A percentile compares a stretch with the other conserved stretches of the same genome.
Evolutionary conservation across 345 rosid genomes (phyloP).

Genomic region (Rhizophora apiculata): DNA sequence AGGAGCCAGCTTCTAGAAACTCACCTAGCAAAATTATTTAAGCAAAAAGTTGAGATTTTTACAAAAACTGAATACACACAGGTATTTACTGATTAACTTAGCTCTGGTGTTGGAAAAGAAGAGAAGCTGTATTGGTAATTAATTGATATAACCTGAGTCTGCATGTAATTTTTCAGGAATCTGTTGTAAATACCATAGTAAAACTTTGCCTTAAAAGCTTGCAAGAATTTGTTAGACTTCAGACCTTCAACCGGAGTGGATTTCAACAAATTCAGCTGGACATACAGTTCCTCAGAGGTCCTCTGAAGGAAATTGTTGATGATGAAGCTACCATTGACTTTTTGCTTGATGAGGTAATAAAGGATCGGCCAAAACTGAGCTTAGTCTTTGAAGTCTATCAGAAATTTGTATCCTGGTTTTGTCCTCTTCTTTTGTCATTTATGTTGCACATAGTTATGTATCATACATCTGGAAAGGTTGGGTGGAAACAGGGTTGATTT

Average conservation of each 20-base stretch:
- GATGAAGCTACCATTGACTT: slow-evolving; percentile 91
- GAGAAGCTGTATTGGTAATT: slow-evolving; percentile 3
- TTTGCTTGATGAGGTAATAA: slow-evolving; percentile 86
- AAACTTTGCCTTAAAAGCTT: slow-evolving; percentile 88
- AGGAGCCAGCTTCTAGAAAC: slow-evolving; percentile 97
- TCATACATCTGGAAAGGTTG: not conserved
- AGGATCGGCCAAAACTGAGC: not conserved
- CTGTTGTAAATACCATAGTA: slow-evolving; percentile 63
- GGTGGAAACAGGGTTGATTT: not conserved
- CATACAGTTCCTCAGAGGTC: slow-evolving; percentile 78
- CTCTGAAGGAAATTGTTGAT: slow-evolving; percentile 64
- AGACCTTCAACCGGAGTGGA: slow-evolving; percentile 91
- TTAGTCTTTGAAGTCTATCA: not conserved
- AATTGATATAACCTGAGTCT: slow-evolving; percentile 16
- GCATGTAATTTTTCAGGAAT: slow-evolving; percentile 61
- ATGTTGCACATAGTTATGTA: not conserved
- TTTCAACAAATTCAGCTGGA: slow-evolving; percentile 98
- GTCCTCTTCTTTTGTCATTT: not conserved
- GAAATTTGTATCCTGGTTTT: not conserved
- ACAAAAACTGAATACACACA: slow-evolving; percentile 92
- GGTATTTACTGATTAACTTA: slow-evolving; percentile 38
- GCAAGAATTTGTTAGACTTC: slow-evolving; percentile 90
- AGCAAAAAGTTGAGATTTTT: slow-evolving; percentile 96
- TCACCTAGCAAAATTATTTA: slow-evolving; percentile 96
- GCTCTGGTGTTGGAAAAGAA: slow-evolving; percentile 12